Percentiles rank a stretch among this genome's conserved stretches.
Conservation (phyloP, 345 rosid genomes). For the Atalantia buxifolia region DNA sequence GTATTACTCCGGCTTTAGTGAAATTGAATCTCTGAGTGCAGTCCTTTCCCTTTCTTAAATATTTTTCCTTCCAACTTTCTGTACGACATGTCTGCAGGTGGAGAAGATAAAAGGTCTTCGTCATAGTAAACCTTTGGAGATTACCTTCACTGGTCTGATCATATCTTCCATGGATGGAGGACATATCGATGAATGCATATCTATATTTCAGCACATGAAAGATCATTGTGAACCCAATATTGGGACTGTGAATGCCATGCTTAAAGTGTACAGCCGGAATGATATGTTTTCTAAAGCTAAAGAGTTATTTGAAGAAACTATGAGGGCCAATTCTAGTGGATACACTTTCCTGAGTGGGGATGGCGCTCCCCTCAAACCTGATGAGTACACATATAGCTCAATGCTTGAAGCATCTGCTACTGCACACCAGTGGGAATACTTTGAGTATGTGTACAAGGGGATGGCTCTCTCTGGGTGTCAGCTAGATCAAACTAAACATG, state of each 20-base stretch:
- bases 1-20: neutral
- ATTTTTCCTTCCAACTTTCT: neutral
- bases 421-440: conserved; percentile 89
- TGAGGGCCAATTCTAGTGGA: conserved; percentile 20
- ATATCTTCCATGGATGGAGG: conserved; percentile 70
- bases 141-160: conserved; percentile 86
- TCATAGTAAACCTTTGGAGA: conserved; percentile 59
- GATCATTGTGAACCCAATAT: conserved; percentile 64
- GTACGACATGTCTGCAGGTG: conserved; percentile 42
- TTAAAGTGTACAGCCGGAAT: conserved; percentile 65
- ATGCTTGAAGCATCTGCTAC: conserved; percentile 90
- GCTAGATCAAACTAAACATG: conserved; percentile 64
- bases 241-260: conserved; percentile 88
- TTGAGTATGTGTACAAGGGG: conserved; percentile 76
- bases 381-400: conserved; percentile 64
- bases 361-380: conserved; percentile 37
- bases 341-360: conserved; percentile 8
- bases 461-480: conserved; percentile 70
- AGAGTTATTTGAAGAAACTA: conserved; percentile 66
- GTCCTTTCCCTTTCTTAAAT: neutral
- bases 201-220: conserved; percentile 72
- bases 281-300: conserved; percentile 85
- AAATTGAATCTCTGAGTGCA: neutral
- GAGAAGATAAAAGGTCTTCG: conserved; percentile 61
- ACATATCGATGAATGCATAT: conserved; percentile 62